Conservation (phyloP, 129 eudicot species). For the Apium graveolens region DNA sequence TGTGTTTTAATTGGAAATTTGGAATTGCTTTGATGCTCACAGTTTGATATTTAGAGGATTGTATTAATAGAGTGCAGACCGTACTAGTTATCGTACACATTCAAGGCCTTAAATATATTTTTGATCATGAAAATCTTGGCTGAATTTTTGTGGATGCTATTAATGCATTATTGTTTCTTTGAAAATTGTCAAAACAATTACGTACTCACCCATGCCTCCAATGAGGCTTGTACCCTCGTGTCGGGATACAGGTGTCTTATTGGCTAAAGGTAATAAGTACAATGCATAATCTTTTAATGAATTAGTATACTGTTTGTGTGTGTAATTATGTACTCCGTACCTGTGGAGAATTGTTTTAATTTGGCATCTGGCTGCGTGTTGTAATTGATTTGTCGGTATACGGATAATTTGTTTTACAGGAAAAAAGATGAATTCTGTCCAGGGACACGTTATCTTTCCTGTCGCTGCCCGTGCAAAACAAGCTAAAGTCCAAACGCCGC, state of each 20-base stretch:
- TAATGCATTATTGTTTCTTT: not conserved
- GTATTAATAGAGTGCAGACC: not conserved
- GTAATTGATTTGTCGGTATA: not conserved
- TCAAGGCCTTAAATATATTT: not conserved
- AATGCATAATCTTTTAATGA: not conserved
- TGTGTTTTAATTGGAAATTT: not conserved
- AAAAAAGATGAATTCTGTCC: constrained; percentile 66
- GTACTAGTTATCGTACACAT: not conserved
- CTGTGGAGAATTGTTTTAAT: not conserved
- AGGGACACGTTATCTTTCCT: constrained; percentile 75
- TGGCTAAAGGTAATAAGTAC: not conserved
- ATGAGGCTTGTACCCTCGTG: not conserved
- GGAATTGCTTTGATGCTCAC: not conserved
- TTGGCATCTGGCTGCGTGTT: not conserved
- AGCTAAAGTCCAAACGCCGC: constrained; percentile 32
- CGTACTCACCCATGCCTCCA: not conserved
- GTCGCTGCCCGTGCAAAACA: constrained; percentile 47
- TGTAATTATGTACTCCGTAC: not conserved
- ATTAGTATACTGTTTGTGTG: not conserved
- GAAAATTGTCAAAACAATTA: not conserved
- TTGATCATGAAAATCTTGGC: not conserved
- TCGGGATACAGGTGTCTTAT: not conserved
- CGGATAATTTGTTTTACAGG: not conserved
- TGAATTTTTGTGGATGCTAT: not conserved
- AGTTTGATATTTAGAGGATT: not conserved